These are phyloP conservation scores for Waltergamsia citrina DNA, from an alignment of 2,329 filamentous ascomycete genomes.

Conservation along the genomic window DNA sequence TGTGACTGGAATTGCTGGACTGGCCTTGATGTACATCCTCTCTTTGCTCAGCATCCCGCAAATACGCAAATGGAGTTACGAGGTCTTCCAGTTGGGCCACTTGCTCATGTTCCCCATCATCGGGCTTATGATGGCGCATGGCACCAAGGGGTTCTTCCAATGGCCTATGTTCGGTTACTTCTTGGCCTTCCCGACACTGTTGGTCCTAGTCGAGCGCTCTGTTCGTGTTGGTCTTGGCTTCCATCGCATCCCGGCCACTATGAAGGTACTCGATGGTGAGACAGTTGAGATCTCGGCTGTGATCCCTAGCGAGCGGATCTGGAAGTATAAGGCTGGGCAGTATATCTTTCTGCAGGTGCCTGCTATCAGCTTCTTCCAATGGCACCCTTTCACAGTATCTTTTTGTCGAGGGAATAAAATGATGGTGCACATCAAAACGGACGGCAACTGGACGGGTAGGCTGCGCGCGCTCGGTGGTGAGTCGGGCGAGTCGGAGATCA, in stretches of 20 bases:
- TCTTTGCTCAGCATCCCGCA: conserved; percentile 37
- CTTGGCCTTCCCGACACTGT: conserved; percentile 40
- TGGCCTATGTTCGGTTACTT: conserved; percentile 48
- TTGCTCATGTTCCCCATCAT: conserved; percentile 50
- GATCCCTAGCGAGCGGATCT: conserved; percentile 36
- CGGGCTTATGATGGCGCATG: conserved; percentile 44
- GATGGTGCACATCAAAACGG: conserved; percentile 48
- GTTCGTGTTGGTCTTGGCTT: conserved; percentile 37
- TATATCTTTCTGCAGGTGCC: conserved; percentile 49
- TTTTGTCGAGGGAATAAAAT: conserved; percentile 41
- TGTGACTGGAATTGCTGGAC: conserved; percentile 36
- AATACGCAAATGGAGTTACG: conserved; percentile 41
- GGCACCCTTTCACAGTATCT: conserved; percentile 51
- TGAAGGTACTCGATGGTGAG: conserved; percentile 40
- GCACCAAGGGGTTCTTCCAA: conserved; percentile 38
- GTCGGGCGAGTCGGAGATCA: conserved; percentile 23
- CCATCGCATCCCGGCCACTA: conserved; percentile 32
- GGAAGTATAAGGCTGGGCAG: conserved; percentile 46
- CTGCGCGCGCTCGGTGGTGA: conserved; percentile 31
- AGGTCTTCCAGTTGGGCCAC: conserved; percentile 47
- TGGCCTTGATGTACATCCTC: conserved; percentile 40
- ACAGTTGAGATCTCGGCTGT: conserved; percentile 39
- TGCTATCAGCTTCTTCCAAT: conserved; percentile 41
- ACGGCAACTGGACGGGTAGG: conserved; percentile 44
- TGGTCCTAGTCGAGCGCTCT: conserved; percentile 37